Base-by-base conservation (phyloP, 1,284 basidiomycete genomes). In the Sporisorium exsertum region DNA sequence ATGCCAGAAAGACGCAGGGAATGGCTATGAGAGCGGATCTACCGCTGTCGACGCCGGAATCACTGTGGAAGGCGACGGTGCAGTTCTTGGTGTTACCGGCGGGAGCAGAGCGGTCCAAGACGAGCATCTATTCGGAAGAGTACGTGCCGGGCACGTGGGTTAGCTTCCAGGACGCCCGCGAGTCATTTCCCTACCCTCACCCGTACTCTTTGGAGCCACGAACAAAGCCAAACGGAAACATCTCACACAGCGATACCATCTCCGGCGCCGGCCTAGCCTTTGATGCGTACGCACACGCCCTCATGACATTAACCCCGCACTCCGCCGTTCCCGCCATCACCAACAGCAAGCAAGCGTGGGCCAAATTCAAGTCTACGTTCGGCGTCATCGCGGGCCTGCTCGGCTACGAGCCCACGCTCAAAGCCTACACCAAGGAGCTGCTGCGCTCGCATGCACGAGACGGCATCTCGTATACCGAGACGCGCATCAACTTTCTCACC, bases 391-490 rank as follows among this genome's bases (percentile, higher is more conserved):
- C 57, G 4, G 92, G 76, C 26, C 60, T 75, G 9, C 51, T 69
- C 32, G 77, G 68, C 16, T 78, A 89, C 77, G 86, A 87, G 16
- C 91, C 91, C 0, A 87, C 92, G 20, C 90, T 88, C 78, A 81
- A 85, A 13, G 87, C 89, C 66, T 92, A 91, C 78, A 86, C 91
- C 51, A 88, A 89, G 40, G 87, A 90, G 74, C 91, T 92, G 78
- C 86, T 93, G 56, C 83, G 87, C 35, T 88, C 89, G 33, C 91
- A 89, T 1, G 88, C 92, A 12, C 89, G 89, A 35, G 92, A 94
- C 82, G 91, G 92, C 0, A 90, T 93, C 52, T 90, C 88, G 2
- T 93, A 93, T 81, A 85, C 91, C 18, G 93, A 93, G 85, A 87
- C 89, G 3, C 89, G 92, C 40, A 87, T 93, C 59, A 91, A 91